Conservation (phyloP, 2,329 filamentous ascomycete species). For the Tolypocladium amazonense region DNA sequence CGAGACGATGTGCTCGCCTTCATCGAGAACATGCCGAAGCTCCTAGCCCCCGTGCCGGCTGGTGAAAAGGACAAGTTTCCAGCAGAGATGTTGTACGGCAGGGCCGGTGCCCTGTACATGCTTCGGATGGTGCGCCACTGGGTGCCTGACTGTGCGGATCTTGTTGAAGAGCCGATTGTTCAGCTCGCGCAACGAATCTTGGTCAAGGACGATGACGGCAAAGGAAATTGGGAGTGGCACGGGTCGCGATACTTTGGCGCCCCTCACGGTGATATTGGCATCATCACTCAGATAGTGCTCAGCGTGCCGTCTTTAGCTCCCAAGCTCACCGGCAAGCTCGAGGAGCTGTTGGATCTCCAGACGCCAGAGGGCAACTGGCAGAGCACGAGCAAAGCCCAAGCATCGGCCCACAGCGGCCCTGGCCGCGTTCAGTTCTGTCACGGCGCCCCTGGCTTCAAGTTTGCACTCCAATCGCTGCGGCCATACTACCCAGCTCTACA, state of each 20-base stretch:
- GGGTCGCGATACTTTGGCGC: conserved; percentile 54
- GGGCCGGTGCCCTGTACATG: conserved; percentile 58
- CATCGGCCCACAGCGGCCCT: conserved; percentile 22
- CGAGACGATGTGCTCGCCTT: conserved; percentile 25
- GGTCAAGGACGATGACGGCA: conserved; percentile 28
- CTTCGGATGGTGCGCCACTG: conserved; percentile 51
- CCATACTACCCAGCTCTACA: conserved; percentile 44
- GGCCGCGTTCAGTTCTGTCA: conserved; percentile 52
- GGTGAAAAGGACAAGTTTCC: conserved; percentile 25
- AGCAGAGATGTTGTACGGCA: conserved; percentile 57
- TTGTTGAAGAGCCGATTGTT: conserved; percentile 42
- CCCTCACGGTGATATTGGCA: conserved; percentile 57
- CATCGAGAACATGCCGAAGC: conserved; percentile 25
- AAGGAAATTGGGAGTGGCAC: conserved; percentile 50
- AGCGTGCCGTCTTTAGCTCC: conserved; percentile 44
- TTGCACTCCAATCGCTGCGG: conserved; percentile 45
- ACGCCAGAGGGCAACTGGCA: conserved; percentile 54
- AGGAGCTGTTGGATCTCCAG: conserved; percentile 48
- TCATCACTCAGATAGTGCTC: conserved; percentile 57
- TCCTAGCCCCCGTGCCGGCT: conserved; percentile 14
- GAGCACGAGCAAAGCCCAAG: conserved; percentile 26
- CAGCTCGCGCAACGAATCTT: conserved; percentile 51
- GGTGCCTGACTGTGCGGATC: conserved; percentile 36
- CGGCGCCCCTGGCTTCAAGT: conserved; percentile 52
- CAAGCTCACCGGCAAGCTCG: conserved; percentile 40